Base-by-base conservation (phyloP, 2,329 filamentous ascomycete species). In the Neopestalotiopsis clavispora region DNA sequence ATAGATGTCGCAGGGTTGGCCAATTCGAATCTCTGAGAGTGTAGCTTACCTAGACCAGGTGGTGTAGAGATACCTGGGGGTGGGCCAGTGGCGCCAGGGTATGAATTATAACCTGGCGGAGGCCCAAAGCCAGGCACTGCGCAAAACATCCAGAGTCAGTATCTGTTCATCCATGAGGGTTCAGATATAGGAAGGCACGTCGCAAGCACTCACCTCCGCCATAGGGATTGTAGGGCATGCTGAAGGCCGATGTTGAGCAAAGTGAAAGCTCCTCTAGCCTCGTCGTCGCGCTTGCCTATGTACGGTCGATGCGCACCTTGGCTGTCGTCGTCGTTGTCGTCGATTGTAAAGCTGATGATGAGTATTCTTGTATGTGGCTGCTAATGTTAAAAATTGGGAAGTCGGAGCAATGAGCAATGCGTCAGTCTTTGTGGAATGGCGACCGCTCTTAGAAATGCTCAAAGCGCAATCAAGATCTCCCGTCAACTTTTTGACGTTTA, bases 21-120 rank as follows among this genome's bases (percentile, higher is more conserved):
- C 66, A 65, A 13, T 4, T 20, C 23, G 30, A 38, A 45, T 63
- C 14, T 23, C 23, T 38, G 30, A 7, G 5, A 38, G 6, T 38
- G 42, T 23, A 63, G 69, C 88, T 81, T 87, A 95, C 94, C 93
- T 88, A 94, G 90, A 82, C 93, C 94, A 75, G 94, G 93, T 75
- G 93, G 92, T 75, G 91, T 90, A 73, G 89, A 91, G 89, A 94
- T 91, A 69, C 90, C 91, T 68, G 91, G 91, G 64, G 89, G 84
- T 65, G 82, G 79, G 68, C 82, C 81, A 72, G 76, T 82, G 68
- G 86, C 84, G 73, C 87, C 88, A 70, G 92, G 91, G 75, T 93
- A 94, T 68, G 86, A 86, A 73, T 89, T 89, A 83, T 92, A 97
- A 74, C 89, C 88, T 66, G 93, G 92, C 76, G 92, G 91, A 69